Evolutionary conservation across 805 yeast species (phyloP).

Genomic region (Saturnispora dispora): DNA sequence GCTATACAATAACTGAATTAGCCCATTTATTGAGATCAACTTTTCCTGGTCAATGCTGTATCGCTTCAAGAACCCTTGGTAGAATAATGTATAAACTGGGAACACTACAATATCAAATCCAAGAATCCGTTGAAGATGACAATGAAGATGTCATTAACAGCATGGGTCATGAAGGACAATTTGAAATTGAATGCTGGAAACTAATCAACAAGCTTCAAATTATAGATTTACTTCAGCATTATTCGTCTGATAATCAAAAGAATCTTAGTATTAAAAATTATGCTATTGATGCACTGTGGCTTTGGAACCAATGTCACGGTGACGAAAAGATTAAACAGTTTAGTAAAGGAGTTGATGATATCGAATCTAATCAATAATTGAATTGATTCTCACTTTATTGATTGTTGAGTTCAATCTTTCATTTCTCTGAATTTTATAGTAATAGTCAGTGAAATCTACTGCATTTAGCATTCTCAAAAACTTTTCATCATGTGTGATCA

Average conservation of each 20-base stretch:
- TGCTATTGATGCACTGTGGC: slow-evolving; percentile 86
- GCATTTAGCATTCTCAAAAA: slow-evolving; percentile 83
- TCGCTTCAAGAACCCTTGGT: slow-evolving; percentile 82
- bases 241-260: slow-evolving; percentile 51
- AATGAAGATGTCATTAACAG: slow-evolving; percentile 24
- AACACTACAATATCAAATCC: slow-evolving; percentile 38
- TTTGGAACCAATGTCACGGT: slow-evolving; percentile 61
- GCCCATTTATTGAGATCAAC: slow-evolving; percentile 72
- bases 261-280: slow-evolving; percentile 72
- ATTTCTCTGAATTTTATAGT: slow-evolving; percentile 73
- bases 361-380: slow-evolving; percentile 13
- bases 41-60: slow-evolving; percentile 74
- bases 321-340: slow-evolving; percentile 20
- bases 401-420: slow-evolving; percentile 75
- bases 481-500: slow-evolving; percentile 93
- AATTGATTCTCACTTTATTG: slow-evolving; percentile 24
- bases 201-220: slow-evolving; percentile 53
- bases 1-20: slow-evolving; percentile 80
- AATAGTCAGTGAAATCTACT: slow-evolving; percentile 74
- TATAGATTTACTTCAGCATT: slow-evolving; percentile 55
- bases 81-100: slow-evolving; percentile 78
- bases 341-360: slow-evolving; percentile 4
- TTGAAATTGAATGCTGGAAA: slow-evolving; percentile 61
- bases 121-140: slow-evolving; percentile 27
- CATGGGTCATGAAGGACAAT: slow-evolving; percentile 29